Conservation (phyloP, 208 protist genomes). For the Vickermania ingenoplastis region DNA sequence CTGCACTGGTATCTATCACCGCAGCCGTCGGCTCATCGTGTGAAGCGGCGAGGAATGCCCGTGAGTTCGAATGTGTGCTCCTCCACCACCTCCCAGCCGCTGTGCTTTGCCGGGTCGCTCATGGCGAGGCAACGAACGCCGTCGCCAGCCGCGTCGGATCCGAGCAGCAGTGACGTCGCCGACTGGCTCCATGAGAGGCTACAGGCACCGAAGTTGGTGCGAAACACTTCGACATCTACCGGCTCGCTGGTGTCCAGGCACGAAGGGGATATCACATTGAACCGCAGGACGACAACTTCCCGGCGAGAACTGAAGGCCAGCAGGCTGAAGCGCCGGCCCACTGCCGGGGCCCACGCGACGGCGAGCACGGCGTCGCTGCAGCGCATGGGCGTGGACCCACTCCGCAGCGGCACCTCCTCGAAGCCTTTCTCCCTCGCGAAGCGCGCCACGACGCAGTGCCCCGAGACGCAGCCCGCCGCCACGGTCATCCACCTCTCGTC, state of each 20-base stretch:
- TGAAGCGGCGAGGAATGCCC: too few species aligned
- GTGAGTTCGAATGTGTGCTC: neutral
- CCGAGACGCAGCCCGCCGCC: constrained; percentile 67
- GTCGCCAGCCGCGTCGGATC: constrained; percentile 37
- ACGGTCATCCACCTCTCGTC: constrained; percentile 72
- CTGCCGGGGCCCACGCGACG: constrained; percentile 62
- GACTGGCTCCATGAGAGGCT: constrained; percentile 76
- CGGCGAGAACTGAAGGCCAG: constrained; percentile 65
- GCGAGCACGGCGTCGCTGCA: constrained; percentile 47
- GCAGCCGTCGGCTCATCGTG: too few species aligned
- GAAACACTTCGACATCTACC: constrained; percentile 57
- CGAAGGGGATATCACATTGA: constrained; percentile 74
- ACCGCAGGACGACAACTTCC: constrained; percentile 64
- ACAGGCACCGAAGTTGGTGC: constrained; percentile 35
- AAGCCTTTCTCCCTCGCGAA: constrained; percentile 63
- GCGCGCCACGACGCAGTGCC: constrained; percentile 65
- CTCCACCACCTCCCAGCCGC: constrained; percentile 61
- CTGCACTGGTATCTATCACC: too few species aligned
- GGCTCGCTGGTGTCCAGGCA: constrained; percentile 15
- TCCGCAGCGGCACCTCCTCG: constrained; percentile 20
- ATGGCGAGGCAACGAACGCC: constrained; percentile 60
- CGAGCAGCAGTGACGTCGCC: constrained; percentile 61
- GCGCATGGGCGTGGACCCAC: constrained; percentile 11
- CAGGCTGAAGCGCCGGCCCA: constrained; percentile 77
- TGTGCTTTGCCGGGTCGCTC: constrained; percentile 64